Conservation (phyloP, 306 rosid genomes). For the Neltuma alba region DNA sequence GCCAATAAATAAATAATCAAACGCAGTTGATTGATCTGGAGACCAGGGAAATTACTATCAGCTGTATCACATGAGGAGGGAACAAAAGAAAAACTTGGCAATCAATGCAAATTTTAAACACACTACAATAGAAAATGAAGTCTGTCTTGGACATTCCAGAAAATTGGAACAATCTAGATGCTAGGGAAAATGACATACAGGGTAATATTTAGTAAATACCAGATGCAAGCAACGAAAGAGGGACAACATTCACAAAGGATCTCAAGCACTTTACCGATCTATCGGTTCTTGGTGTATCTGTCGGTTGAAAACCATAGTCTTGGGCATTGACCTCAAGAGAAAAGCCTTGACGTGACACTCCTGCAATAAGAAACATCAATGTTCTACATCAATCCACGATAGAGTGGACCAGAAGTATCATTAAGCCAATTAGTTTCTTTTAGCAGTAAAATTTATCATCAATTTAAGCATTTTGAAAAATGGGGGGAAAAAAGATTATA, state of each 20-base stretch:
- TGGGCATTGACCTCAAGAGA: slow-evolving; percentile 81
- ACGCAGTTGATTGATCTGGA: background rate
- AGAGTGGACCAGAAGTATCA: slow-evolving; percentile 26
- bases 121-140: slow-evolving; percentile 8
- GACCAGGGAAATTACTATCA: background rate
- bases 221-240: slow-evolving; percentile 8
- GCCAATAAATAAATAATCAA: background rate
- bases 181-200: background rate
- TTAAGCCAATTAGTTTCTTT: slow-evolving; percentile 20
- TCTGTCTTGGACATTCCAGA: background rate
- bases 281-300: slow-evolving; percentile 95
- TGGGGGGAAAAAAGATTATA: background rate
- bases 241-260: slow-evolving; percentile 9
- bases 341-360: slow-evolving; percentile 85
- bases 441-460: slow-evolving; percentile 13
- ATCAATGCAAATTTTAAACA: slow-evolving; percentile 16
- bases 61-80: slow-evolving; percentile 8
- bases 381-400: slow-evolving; percentile 20
- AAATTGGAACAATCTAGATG: background rate
- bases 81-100: background rate
- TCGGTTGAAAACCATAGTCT: slow-evolving; percentile 87
- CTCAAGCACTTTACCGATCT: slow-evolving; percentile 70
- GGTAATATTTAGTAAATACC: slow-evolving; percentile 19
- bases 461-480: background rate
- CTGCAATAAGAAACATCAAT: slow-evolving; percentile 51